Conservation (phyloP, 2,329 filamentous ascomycete species). For the Torrubiella hemipterigena region DNA sequence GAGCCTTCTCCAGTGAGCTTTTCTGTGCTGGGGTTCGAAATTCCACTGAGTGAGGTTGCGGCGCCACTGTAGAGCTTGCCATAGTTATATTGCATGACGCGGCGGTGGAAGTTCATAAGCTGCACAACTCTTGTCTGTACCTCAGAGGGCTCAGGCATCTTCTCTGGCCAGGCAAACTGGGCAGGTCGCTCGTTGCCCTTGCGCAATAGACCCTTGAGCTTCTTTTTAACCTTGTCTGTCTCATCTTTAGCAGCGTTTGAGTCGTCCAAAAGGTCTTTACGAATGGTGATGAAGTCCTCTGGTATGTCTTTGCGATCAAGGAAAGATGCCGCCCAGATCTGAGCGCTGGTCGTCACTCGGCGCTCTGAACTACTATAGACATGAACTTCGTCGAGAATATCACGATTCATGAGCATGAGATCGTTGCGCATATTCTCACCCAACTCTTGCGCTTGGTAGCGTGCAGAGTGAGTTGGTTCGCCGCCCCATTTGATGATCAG, state of each 20-base stretch:
- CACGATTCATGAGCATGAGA: conserved; percentile 80
- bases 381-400: conserved; percentile 82
- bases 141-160: conserved; percentile 86
- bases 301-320: conserved; percentile 75
- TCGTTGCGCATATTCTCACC: conserved; percentile 95
- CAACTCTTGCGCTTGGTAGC: conserved; percentile 91
- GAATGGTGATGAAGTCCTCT: conserved; percentile 75
- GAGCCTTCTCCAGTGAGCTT: conserved; percentile 29
- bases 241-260: conserved; percentile 98
- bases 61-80: conserved; percentile 60
- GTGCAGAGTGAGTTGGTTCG: conserved; percentile 91
- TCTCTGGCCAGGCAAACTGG: conserved; percentile 96
- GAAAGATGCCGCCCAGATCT: conserved; percentile 90
- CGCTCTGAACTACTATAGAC: conserved; percentile 95
- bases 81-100: conserved; percentile 92
- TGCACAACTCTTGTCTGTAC: conserved; percentile 88
- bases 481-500: conserved; percentile 99
- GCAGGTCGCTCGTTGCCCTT: conserved; percentile 89
- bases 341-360: conserved; percentile 86
- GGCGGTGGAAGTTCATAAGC: conserved; percentile 93
- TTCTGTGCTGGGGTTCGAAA: conserved; percentile 37
- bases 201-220: conserved; percentile 82
- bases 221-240: conserved; percentile 99
- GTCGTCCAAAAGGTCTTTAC: conserved; percentile 91
- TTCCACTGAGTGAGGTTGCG: conserved; percentile 48